Base-by-base conservation (phyloP, 805 yeast genomes). In the Suhomyces canberraensis region DNA sequence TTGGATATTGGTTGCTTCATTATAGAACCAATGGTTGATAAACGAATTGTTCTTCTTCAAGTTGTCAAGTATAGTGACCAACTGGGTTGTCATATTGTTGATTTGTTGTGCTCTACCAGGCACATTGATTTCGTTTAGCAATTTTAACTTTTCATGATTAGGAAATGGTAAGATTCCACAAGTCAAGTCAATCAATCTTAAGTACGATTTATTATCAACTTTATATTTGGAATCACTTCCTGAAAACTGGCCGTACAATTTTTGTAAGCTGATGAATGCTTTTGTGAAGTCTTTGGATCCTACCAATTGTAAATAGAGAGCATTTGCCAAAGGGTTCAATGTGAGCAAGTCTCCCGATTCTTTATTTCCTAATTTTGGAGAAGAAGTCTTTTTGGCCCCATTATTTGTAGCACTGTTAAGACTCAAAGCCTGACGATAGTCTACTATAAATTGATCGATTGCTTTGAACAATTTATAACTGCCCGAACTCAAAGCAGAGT, bases 271-370 rank as follows among this genome's bases (percentile, higher is more conserved):
- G 3, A 50, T 40, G 53, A 73, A 72, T 0, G 79, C 74, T 26
- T 60, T 61, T 14, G 63, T 58, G 40, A 74, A 75, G 35, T 69
- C 75, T 25, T 61, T 66, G 26, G 73, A 66, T 2, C 70, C 71
- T 3, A 69, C 68, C 35, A 81, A 61, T 50, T 79, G 85, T 31
- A 75, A 52, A 44, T 68, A 73, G n/a, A 81, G 58, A 0, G 80
- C 70, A 43, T 73, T 73, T 0, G 84, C 77, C 35, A 81, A 55
- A 0, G 89, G 89, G 8, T 81, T 71, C 15, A 81, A 57, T 2
- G 75, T 62, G 16, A 78, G 51, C 11, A 80, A 58, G 37, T 64
- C 60, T 3, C 50, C 49, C 1, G 26, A 34, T 7, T 39, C 42
- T 6, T 27, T 24, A 14, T 32, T 39, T 25, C 8, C 56, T 36